Percentiles rank a stretch among this genome's conserved stretches.
Evolutionary conservation across 495 filamentous ascomycete species (phyloP).

Genomic region (Niebla homalea): DNA sequence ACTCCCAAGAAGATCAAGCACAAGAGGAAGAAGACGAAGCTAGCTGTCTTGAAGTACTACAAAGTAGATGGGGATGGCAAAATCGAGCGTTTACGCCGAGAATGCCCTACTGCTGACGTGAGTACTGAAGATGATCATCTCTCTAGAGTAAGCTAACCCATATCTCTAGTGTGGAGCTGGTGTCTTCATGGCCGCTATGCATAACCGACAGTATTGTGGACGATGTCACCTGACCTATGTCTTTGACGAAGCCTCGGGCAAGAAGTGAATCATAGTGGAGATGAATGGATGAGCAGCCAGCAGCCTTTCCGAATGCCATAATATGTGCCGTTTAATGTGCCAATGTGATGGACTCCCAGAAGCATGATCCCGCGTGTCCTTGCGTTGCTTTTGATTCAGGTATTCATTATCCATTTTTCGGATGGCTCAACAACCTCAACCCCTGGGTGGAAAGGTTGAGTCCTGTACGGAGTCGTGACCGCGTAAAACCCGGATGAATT

Average conservation of each 20-base stretch:
- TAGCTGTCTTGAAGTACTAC: constrained; percentile 99
- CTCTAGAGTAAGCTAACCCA: constrained; percentile 18
- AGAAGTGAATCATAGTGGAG: neutral
- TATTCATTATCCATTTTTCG: no score
- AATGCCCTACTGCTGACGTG: constrained; percentile 88
- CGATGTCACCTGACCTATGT: constrained; percentile 99
- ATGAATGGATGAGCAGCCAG: constrained; percentile 3
- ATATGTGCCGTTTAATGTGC: no score
- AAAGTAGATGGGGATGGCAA: constrained; percentile 99
- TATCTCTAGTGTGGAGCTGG: constrained; percentile 77
- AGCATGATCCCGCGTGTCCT: no score
- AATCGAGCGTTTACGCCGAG: constrained; percentile 96
- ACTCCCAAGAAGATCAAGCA: constrained; percentile 99
- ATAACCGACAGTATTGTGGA: constrained; percentile 99
- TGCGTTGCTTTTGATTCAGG: no score
- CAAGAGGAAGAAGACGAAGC: constrained; percentile 99
- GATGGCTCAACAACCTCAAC: constrained; percentile 27
- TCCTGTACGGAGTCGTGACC: constrained; percentile 37
- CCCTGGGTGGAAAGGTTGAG: constrained; percentile 58
- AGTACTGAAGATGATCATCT: neutral
- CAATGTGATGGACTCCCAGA: no score
- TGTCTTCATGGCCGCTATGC: constrained; percentile 99
- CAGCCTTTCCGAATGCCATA: neutral
- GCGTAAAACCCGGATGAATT: constrained; percentile 47
- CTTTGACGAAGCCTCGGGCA: constrained; percentile 48